Evolutionary conservation across 805 yeast genomes (phyloP), one percentile per base, ranked within the genome.

Genomic region (Kluyveromyces lactis): DNA sequence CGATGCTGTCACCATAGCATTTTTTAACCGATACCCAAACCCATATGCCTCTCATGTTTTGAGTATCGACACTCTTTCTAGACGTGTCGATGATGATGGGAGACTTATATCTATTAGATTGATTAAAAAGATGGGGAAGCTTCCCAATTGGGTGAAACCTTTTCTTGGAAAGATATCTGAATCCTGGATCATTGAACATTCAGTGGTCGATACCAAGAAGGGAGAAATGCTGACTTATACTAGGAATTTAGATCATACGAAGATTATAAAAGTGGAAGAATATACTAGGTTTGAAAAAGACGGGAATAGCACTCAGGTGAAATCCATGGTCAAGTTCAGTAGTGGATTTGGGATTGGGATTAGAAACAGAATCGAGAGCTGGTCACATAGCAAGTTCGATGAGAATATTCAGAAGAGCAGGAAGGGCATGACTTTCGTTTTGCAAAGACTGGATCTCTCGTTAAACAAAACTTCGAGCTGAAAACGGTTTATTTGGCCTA

Each of bases 21-120:
- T 81, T 56, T 79, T 85, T 62, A 79, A 78, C 62, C 66, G 81
- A 49, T 80, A 79, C 48, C 78, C 78, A 3, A 74, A 74, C 57
- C 97, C 97, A 2, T 87, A 71, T 56, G 80, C 96, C 13, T 66
- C 75, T 8, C 96, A 90, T 63, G 96, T 90, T 10, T 66, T 80
- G 26, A 81, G 95, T 6, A 78, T 77, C 19, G 97, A 89, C 57
- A 83, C 95, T 2, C 55, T 89, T 12, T 77, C 77, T 26, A 64
- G 73, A 38, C 58, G 65, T 43, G 67, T 86, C 15, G 86, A 81
- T 45, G 47, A 54, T 1, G 65, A 75, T 9, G 94, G 94, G 18
- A 68, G 76, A 36, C 69, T 89, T 33, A 72, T 75, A 48, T 77
- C 84, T 28, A 82, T 90, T 4, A 72, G 90, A 48, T 65, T 89